Evolutionary conservation across 257 asterid genomes (phyloP).

Genomic region (Solanum gracilifrons): DNA sequence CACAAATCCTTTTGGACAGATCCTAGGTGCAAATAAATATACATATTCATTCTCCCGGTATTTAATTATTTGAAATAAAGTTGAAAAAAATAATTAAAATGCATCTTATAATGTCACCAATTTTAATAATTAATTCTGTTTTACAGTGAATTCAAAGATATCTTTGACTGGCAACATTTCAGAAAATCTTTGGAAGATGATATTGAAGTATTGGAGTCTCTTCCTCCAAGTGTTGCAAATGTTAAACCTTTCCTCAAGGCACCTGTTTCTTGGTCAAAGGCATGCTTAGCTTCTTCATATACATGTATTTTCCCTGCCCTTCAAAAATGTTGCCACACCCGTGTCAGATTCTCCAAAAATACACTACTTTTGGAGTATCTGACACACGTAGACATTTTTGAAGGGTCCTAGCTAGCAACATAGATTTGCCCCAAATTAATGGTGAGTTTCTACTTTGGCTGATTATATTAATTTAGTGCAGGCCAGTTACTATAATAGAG

Average conservation of each 20-base stretch:
- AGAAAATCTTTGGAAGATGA: constrained; percentile 20
- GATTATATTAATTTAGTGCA: constrained; percentile 3
- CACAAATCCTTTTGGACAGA: constrained; percentile 36
- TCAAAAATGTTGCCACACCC: not conserved
- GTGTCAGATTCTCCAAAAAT: not conserved
- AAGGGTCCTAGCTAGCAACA: not conserved
- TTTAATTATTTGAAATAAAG: not conserved
- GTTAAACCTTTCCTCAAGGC: constrained; percentile 12
- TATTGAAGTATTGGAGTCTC: constrained; percentile 20
- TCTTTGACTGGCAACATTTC: constrained; percentile 32
- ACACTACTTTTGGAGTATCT: not conserved
- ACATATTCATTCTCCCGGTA: not conserved
- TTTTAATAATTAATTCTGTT: not conserved
- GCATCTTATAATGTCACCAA: not conserved
- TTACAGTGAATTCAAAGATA: constrained; percentile 35
- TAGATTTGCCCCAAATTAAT: not conserved
- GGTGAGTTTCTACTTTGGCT: not conserved
- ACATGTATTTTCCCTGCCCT: not conserved
- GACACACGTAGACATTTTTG: too few relatives aligned
- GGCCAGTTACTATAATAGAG: constrained; percentile 27
- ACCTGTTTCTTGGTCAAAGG: constrained; percentile 39
- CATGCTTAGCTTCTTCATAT: constrained; percentile 5
- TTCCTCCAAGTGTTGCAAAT: constrained; percentile 11
- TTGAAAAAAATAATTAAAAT: not conserved
- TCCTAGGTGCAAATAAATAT: constrained; percentile 18